Percentiles rank a stretch among this genome's conserved stretches.
Evolutionary conservation across 2,329 filamentous ascomycete genomes (phyloP).

Genomic region (Botrytis galanthina): DNA sequence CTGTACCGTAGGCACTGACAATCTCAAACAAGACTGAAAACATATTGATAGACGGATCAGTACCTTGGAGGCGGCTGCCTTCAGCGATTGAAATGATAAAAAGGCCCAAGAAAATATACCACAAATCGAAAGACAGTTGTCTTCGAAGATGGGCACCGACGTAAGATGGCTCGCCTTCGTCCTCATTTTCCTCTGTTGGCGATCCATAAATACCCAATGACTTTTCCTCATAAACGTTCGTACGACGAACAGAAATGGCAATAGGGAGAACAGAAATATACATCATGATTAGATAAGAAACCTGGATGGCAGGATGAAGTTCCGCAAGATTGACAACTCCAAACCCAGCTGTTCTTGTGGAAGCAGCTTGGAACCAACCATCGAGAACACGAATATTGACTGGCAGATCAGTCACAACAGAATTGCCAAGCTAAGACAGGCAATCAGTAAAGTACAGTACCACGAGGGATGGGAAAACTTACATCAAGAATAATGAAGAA

Average conservation of each 20-base stretch:
- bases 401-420: slow-evolving; percentile 65
- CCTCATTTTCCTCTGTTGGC: slow-evolving; percentile 47
- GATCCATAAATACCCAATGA: slow-evolving; percentile 70
- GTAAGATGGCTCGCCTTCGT: slow-evolving; percentile 68
- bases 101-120: slow-evolving; percentile 92
- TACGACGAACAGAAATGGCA: slow-evolving; percentile 88
- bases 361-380: slow-evolving; percentile 85
- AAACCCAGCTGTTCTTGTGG: slow-evolving; percentile 89
- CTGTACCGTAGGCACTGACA: slow-evolving; percentile 89
- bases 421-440: slow-evolving; percentile 61
- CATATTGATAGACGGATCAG: slow-evolving; percentile 60
- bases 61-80: slow-evolving; percentile 63
- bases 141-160: slow-evolving; percentile 87
- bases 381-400: slow-evolving; percentile 75
- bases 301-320: slow-evolving; percentile 87
- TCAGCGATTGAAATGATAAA: slow-evolving; percentile 93
- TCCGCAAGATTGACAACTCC: slow-evolving; percentile 72
- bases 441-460: slow-evolving; percentile 22
- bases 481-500: slow-evolving; percentile 93
- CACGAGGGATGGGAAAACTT: slow-evolving; percentile 40
- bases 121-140: slow-evolving; percentile 94
- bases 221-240: slow-evolving; percentile 95
- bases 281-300: slow-evolving; percentile 98
- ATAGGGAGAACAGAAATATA: slow-evolving; percentile 98
- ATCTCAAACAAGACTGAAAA: slow-evolving; percentile 79